These are phyloP conservation scores for Globisporangium cylindrosporum DNA, from an alignment of 352 stramenopile species.

Conservation along the genomic window DNA sequence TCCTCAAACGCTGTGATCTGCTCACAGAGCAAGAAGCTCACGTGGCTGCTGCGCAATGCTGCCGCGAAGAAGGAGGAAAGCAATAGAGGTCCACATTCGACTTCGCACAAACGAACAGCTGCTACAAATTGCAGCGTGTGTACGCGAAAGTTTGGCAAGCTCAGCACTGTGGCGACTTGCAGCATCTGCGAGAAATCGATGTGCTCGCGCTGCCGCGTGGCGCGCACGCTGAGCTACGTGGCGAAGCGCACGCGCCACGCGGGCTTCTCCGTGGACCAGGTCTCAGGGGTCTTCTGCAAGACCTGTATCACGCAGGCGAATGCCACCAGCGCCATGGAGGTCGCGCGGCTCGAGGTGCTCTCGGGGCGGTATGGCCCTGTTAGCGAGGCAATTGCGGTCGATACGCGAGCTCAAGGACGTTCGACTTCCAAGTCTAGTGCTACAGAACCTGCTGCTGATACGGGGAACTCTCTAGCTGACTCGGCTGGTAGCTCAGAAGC, in stretches of 20 bases:
- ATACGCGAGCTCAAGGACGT: background rate
- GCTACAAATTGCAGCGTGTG: slow-evolving; percentile 20
- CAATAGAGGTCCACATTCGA: background rate
- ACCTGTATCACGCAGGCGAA: slow-evolving; percentile 25
- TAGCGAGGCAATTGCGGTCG: background rate
- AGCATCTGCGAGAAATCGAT: slow-evolving; percentile 24
- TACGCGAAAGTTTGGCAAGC: slow-evolving; percentile 19
- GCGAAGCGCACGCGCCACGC: slow-evolving; percentile 3
- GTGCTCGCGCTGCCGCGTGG: slow-evolving; percentile 29
- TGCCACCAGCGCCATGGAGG: slow-evolving; percentile 18
- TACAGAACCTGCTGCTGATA: background rate
- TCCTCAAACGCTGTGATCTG: slow-evolving; percentile 21
- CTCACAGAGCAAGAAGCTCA: slow-evolving; percentile 36
- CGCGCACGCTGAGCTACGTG: slow-evolving; percentile 26
- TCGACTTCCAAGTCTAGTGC: background rate
- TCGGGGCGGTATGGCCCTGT: slow-evolving; percentile 12
- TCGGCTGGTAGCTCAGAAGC: background rate
- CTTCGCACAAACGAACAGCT: background rate
- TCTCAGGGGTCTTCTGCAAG: slow-evolving; percentile 29
- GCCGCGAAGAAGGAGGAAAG: background rate
- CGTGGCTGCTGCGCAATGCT: slow-evolving; percentile 22
- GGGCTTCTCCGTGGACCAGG: slow-evolving; percentile 11
- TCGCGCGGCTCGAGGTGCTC: slow-evolving; percentile 23
- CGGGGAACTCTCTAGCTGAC: background rate
- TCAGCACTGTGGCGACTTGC: slow-evolving; percentile 27